Evolutionary conservation across 2,329 filamentous ascomycete genomes (phyloP).

Genomic region (Cercospora janseana): DNA sequence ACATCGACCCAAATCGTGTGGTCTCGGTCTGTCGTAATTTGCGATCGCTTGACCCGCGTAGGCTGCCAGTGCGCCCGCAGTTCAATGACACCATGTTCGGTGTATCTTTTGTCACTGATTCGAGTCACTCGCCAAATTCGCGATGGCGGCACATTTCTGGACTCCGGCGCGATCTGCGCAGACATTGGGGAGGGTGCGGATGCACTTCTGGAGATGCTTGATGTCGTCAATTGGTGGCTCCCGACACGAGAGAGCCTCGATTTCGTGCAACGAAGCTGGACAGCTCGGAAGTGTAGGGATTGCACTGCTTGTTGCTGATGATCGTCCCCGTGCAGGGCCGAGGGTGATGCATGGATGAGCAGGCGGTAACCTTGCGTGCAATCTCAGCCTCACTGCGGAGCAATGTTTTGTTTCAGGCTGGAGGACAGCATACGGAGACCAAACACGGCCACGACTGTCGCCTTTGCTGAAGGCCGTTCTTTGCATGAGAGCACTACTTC

Average conservation of each 20-base stretch:
- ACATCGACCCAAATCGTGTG: neutral
- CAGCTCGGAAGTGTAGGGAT: no score
- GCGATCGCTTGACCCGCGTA: neutral
- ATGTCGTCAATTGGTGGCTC: neutral
- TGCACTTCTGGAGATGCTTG: neutral
- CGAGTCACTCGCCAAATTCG: neutral
- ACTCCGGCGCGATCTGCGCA: neutral
- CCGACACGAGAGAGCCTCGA: no score
- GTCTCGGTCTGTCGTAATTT: neutral
- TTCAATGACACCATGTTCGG: constrained; percentile 1
- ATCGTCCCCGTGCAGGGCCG: neutral
- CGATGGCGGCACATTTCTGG: neutral
- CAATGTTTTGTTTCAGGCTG: no score
- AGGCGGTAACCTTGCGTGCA: neutral
- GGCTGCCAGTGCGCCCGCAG: constrained; percentile 4
- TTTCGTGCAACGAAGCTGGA: no score
- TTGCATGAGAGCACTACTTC: no score
- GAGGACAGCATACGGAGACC: no score
- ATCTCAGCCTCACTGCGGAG: constrained; percentile 1
- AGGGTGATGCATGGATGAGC: neutral
- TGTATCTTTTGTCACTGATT: neutral
- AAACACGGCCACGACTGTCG: no score
- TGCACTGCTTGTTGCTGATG: no score
- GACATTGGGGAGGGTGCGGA: neutral
- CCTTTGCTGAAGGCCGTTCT: no score